These are phyloP conservation scores for Hortiboletus flavorubellus DNA, from an alignment of 768 basidiomycete genomes.

Conservation along the genomic window DNA sequence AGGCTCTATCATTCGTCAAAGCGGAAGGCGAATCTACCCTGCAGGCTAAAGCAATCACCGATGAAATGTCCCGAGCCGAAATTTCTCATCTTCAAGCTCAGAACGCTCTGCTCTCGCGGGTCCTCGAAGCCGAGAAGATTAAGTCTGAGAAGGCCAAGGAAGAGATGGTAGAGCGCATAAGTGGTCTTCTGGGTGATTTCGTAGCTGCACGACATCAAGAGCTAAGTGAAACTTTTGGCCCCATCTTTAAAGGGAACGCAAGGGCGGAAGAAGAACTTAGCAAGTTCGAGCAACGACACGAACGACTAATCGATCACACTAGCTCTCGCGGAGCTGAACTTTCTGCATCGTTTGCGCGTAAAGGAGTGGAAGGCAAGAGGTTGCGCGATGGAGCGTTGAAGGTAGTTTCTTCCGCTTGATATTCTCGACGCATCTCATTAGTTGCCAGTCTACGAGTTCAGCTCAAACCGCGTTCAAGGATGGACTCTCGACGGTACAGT, in stretches of 20 bases:
- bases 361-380: slow-evolving; percentile 49
- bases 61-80: slow-evolving; percentile 48
- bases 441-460: slow-evolving; percentile 39
- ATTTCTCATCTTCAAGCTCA: slow-evolving; percentile 63
- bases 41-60: slow-evolving; percentile 48
- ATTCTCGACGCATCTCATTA: slow-evolving; percentile 11
- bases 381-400: slow-evolving; percentile 57
- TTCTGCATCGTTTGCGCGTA: slow-evolving; percentile 40
- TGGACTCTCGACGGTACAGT: slow-evolving; percentile 44
- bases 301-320: slow-evolving; percentile 41
- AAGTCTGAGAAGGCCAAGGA: slow-evolving; percentile 68
- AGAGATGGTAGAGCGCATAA: slow-evolving; percentile 73
- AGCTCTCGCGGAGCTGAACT: slow-evolving; percentile 42
- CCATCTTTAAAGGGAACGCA: slow-evolving; percentile 53
- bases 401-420: slow-evolving; percentile 36
- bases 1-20: slow-evolving; percentile 54
- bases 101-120: slow-evolving; percentile 57
- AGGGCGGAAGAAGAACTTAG: slow-evolving; percentile 50
- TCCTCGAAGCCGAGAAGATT: slow-evolving; percentile 63
- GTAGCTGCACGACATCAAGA: slow-evolving; percentile 63
- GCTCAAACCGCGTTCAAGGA: slow-evolving; percentile 40
- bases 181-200: slow-evolving; percentile 68
- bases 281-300: slow-evolving; percentile 48
- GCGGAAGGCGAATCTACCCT: slow-evolving; percentile 49
- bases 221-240: slow-evolving; percentile 53